phyloP scores from a whole-genome alignment of 257 asterid species.

The Haberlea rhodopensis region DNA sequence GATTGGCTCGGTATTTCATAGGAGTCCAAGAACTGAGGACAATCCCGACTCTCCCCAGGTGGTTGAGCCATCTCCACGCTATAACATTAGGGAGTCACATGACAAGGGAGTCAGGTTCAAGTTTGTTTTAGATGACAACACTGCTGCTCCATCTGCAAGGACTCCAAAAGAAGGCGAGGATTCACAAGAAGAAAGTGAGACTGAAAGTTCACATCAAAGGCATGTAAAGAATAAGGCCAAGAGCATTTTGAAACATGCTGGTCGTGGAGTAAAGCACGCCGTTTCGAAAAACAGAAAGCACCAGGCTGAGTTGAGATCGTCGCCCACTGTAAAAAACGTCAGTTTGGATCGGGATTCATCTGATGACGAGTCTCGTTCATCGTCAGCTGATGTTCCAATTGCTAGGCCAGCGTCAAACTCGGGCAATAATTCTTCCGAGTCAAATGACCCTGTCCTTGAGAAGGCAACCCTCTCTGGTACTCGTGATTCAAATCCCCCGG shows the following conservation, averaged over 20 bases:
- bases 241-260: constrained; percentile 62
- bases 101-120: constrained; percentile 55
- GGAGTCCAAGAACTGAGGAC: constrained; percentile 46
- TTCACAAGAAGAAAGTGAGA: constrained; percentile 35
- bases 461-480: constrained; percentile 14
- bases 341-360: constrained; percentile 29
- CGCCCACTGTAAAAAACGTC: constrained; percentile 27
- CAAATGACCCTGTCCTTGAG: constrained; percentile 13
- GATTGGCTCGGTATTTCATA: constrained; percentile 58
- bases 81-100: constrained; percentile 46
- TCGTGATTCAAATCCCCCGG: too few relatives aligned
- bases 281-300: constrained; percentile 51
- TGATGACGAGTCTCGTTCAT: constrained; percentile 37
- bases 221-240: constrained; percentile 54
- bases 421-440: constrained; percentile 24
- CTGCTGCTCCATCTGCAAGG: constrained; percentile 32
- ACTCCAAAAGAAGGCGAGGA: constrained; percentile 41
- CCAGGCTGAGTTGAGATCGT: constrained; percentile 32
- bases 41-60: constrained; percentile 34
- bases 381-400: constrained; percentile 30
- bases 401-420: constrained; percentile 14
- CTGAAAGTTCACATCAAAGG: constrained; percentile 41
- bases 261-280: constrained; percentile 48
- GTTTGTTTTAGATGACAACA: constrained; percentile 50
- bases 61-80: constrained; percentile 43